These are phyloP conservation scores for Aspergillus sp. DNA, from an alignment of 2,329 filamentous ascomycete genomes.

Conservation along the genomic window DNA sequence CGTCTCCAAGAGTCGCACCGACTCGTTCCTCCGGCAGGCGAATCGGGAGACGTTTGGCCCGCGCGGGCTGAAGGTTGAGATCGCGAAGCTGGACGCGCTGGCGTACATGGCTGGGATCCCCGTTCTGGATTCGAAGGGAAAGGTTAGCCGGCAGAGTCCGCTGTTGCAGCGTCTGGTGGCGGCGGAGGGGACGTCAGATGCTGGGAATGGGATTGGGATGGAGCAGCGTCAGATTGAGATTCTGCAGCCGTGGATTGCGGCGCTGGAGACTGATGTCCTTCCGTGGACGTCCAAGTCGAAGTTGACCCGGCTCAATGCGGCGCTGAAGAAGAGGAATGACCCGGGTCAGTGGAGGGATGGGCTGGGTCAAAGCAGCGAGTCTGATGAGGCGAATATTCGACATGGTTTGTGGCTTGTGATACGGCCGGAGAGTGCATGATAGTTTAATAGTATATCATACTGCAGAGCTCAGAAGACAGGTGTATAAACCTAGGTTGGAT, in stretches of 20 bases:
- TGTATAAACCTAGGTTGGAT: too few relatives aligned
- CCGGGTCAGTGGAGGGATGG: not conserved
- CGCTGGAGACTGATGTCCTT: not conserved
- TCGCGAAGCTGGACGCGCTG: conserved; percentile 3
- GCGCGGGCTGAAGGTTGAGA: not conserved
- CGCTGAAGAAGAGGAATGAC: conserved; percentile 3
- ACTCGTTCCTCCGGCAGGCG: conserved; percentile 1
- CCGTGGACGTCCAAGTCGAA: conserved; percentile 6
- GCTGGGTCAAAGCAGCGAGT: not conserved
- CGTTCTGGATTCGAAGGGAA: conserved; percentile 1
- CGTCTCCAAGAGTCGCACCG: conserved; percentile 2
- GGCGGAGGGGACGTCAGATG: not conserved
- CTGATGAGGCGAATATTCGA: not conserved
- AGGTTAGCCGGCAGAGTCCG: not conserved
- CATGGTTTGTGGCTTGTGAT: conserved; percentile 2
- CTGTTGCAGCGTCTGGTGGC: not conserved
- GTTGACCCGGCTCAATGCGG: conserved; percentile 1
- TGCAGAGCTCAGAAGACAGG: too few relatives aligned
- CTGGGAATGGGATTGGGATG: not conserved
- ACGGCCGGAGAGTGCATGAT: not conserved
- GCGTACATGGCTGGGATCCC: conserved; percentile 1
- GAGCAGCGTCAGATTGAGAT: not conserved
- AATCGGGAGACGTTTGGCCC: conserved; percentile 2
- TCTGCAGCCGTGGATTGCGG: conserved; percentile 3
- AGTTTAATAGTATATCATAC: too few relatives aligned